phyloP scores from a whole-genome alignment of 208 protist genomes.

The Tritrichomonas foetus region DNA sequence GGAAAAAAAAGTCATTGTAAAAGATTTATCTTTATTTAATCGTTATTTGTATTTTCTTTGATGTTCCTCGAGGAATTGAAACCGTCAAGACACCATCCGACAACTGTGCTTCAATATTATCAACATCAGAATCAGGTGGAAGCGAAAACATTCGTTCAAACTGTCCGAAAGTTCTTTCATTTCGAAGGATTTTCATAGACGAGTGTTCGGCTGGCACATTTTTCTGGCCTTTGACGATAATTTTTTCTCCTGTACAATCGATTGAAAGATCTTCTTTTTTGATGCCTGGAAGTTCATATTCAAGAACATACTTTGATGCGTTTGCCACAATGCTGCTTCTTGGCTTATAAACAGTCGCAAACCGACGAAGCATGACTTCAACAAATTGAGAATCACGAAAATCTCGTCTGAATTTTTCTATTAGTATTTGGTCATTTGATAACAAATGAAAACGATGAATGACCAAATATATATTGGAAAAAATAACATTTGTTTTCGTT shows the following conservation, averaged over 20 bases:
- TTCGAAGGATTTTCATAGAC: background rate
- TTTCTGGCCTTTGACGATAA: background rate
- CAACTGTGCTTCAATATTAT: background rate
- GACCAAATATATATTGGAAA: too few species aligned
- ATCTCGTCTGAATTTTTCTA: too few species aligned
- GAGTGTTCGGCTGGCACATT: background rate
- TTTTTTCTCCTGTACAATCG: background rate
- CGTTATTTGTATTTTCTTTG: too few species aligned
- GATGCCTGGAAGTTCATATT: background rate
- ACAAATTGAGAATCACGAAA: too few species aligned
- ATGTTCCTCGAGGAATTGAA: background rate
- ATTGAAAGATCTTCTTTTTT: background rate
- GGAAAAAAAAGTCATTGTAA: too few species aligned
- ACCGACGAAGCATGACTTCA: too few species aligned
- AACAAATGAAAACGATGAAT: too few species aligned
- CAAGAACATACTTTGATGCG: background rate
- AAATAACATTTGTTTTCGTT: too few species aligned
- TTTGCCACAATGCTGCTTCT: too few species aligned
- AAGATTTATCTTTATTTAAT: too few species aligned
- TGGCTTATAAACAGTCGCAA: too few species aligned
- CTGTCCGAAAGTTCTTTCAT: background rate
- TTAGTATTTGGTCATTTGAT: too few species aligned
- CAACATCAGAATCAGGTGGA: background rate
- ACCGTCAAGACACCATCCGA: background rate
- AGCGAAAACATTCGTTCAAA: background rate